A percentile compares a stretch with the other conserved stretches of the same genome.
phyloP scores from a whole-genome alignment of 306 rosid genomes.

The Crotalaria pallida region DNA sequence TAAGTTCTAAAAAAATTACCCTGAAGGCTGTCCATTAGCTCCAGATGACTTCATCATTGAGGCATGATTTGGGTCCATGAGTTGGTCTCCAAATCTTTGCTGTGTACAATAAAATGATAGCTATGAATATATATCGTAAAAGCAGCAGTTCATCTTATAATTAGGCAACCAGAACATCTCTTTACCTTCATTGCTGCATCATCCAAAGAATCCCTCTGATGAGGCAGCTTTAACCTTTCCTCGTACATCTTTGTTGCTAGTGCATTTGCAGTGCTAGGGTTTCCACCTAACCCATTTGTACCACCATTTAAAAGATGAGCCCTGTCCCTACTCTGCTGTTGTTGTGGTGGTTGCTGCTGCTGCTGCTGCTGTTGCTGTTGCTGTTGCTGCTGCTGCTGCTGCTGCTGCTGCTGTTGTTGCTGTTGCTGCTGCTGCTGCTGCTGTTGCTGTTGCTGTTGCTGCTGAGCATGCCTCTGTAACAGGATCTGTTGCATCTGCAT shows the following conservation, averaged over 20 bases:
- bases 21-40: slow-evolving; percentile 86
- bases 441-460: slow-evolving; percentile 51
- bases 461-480: slow-evolving; percentile 71
- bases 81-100: slow-evolving; percentile 90
- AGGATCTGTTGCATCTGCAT: slow-evolving; percentile 68
- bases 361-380: slow-evolving; percentile 50
- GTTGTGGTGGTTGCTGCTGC: slow-evolving; percentile 43
- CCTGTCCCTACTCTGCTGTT: slow-evolving; percentile 89
- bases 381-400: slow-evolving; percentile 41
- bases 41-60: slow-evolving; percentile 85
- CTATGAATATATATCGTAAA: slow-evolving; percentile 15
- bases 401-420: slow-evolving; percentile 37
- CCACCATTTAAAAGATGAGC: slow-evolving; percentile 79
- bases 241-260: slow-evolving; percentile 92
- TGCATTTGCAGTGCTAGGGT: slow-evolving; percentile 85
- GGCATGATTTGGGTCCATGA: slow-evolving; percentile 80
- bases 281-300: slow-evolving; percentile 84
- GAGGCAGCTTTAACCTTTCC: slow-evolving; percentile 84
- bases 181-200: slow-evolving; percentile 84
- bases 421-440: slow-evolving; percentile 34
- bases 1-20: slow-evolving; percentile 42
- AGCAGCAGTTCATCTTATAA: slow-evolving; percentile 8
- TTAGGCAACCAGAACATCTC: slow-evolving; percentile 14
- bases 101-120: slow-evolving; percentile 32
- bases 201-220: slow-evolving; percentile 88